Base-by-base conservation (phyloP, 2,329 filamentous ascomycete genomes). In the Fusarium pseudonygamai region DNA sequence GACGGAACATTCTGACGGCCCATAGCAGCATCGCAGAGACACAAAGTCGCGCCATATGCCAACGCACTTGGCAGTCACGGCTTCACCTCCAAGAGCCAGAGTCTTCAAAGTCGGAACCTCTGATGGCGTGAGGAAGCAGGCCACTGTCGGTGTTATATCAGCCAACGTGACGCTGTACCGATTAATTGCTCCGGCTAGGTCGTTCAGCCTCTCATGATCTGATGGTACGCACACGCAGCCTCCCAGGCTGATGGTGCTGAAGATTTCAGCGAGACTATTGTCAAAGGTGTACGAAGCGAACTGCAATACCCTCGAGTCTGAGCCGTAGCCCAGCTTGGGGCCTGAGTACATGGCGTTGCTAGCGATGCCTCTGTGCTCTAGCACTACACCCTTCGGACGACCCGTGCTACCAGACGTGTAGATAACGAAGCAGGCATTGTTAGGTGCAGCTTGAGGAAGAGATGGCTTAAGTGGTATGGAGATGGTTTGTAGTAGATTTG, bases 251-350 rank as follows among this genome's bases (percentile, higher is more conserved):
- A 76, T 43, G 0, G 72, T 76, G 8, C 26, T 65, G 50, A 73
- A 75, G 1, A 73, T 76, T 39, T 73, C 69, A 0, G 57, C 64
- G 9, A 72, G 60, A 55, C 73, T 75, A 13, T 64, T 64, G 32
- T 76, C 74, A 16, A 76, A 76, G 0, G 72, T 73, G 43, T 76
- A 72, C 1, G 72, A 71, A 14, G 74, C 69, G 26, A 73, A 75
- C 28, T 76, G 74, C 11, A 76, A 13, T 4, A 76, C 72, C 32
- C 69, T 43, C 1, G 74, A 75, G 24, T 67, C 52, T 15, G 55
- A 6, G 4, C 45, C 36, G 9, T 72, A 71, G 18, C 69, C 74
- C 22, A 75, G 46, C 42, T 52, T 70, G 0, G 71, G 61, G 7
- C 64, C 72, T 2, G 61, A 69, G 45, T 59, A 60, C n/a, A 42